Base-by-base conservation (phyloP, 2,329 filamentous ascomycete genomes). In the Aspergillus sp. region DNA sequence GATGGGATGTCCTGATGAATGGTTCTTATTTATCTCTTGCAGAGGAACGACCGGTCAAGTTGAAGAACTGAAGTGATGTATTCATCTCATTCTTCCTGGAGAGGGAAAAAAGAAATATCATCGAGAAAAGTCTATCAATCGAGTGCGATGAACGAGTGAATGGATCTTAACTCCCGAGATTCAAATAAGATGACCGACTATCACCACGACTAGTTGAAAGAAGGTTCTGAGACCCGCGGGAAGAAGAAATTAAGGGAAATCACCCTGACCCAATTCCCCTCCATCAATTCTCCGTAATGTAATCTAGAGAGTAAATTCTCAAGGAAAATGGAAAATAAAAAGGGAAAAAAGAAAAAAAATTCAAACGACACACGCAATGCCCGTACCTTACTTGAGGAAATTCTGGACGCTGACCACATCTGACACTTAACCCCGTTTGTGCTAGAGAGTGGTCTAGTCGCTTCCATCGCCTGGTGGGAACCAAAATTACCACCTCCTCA, bases 241-340 rank as follows among this genome's bases (percentile, higher is more conserved):
- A 29, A 38, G 14, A n/a, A 38, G 16, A 38, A 38, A 38, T 38
- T 9, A 38, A 38, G 34, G 16, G 34, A n/a, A 38, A 13, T 38
- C 16, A 17, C n/a, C 13, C 34, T 38, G 34, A 38, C 25, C 25
- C 25, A 29, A 29, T 29, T 29, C 25, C 25, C 25, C 25, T 29
- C 25, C 25, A 29, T 29, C n/a, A 7, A 10, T 10, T 7, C 9
- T 6, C 25, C 9, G 25, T 29, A 23, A 44, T 44, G n/a, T 51
- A 47, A 32, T n/a, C n/a, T n/a, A n/a, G n/a, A n/a, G n/a, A n/a
- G n/a, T n/a, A 44, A 36, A 55, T 29, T 41, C 49, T 49, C 38
- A 17, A 11, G n/a, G 19, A 49, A 40, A 13, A 36, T 29, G 40
- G 19, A 38, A 21, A 42, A 34, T 23, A 34, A 41, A 41, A 34